phyloP scores from a whole-genome alignment of 148 eudicot species.

The Fagopyrum esculentum region DNA sequence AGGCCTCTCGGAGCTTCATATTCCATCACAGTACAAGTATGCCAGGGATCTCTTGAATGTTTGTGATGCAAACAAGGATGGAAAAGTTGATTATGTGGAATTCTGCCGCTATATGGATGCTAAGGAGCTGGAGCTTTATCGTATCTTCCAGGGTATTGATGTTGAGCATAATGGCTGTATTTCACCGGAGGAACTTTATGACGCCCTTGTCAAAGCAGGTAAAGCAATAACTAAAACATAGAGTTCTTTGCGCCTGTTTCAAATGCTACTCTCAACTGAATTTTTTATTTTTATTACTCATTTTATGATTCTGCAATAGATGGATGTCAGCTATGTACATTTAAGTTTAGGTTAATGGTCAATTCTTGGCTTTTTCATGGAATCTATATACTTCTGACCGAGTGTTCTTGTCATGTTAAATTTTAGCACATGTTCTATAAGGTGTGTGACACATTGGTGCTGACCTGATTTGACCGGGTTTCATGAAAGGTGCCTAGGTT shows the following conservation, averaged over 20 bases:
- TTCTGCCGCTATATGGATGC: slow-evolving; percentile 91
- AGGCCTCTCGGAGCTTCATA: slow-evolving; percentile 68
- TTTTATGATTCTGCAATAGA: neutral
- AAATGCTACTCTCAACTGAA: neutral
- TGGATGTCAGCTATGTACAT: neutral
- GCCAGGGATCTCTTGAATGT: slow-evolving; percentile 76
- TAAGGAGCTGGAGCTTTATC: slow-evolving; percentile 89
- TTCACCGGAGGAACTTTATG: slow-evolving; percentile 94
- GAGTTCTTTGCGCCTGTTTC: neutral
- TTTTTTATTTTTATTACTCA: neutral
- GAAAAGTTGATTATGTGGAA: slow-evolving; percentile 74
- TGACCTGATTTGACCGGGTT: neutral
- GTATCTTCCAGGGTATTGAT: slow-evolving; percentile 90
- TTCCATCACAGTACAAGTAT: slow-evolving; percentile 85
- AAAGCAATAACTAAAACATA: slow-evolving; percentile 5
- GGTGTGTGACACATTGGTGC: neutral
- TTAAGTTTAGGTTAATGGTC: neutral
- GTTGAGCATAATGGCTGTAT: slow-evolving; percentile 97
- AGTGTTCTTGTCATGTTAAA: too few relatives aligned
- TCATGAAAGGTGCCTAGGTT: neutral
- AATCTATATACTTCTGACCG: too few relatives aligned
- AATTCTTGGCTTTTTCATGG: neutral
- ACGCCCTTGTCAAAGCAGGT: slow-evolving; percentile 95
- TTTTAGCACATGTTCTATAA: neutral
- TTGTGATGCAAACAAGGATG: slow-evolving; percentile 80